Conservation (phyloP, 495 filamentous ascomycete genomes). For the Aspergillus sclerotioniger region DNA sequence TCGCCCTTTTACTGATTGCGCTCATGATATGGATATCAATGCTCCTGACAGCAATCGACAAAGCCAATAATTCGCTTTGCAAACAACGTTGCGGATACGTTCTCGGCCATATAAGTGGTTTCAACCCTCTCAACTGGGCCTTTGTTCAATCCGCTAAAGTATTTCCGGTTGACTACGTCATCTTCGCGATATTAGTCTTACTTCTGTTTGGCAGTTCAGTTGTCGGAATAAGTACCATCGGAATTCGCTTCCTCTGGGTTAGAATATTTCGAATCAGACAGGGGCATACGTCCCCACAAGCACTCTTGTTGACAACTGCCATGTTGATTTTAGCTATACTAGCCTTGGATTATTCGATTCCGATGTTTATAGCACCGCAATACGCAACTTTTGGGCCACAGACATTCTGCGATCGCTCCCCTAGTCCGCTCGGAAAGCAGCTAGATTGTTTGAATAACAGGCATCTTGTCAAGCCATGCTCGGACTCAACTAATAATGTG, state of each 20-base stretch:
- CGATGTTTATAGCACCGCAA: conserved; percentile 89
- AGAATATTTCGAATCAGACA: conserved; percentile 84
- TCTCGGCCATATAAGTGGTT: conserved; percentile 84
- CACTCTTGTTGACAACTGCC: conserved; percentile 84
- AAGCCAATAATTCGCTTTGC: conserved; percentile 91
- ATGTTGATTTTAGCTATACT: conserved; percentile 85
- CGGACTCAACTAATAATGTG: conserved; percentile 62
- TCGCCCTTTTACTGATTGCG: conserved; percentile 68
- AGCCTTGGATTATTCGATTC: conserved; percentile 85
- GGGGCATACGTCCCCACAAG: conserved; percentile 87
- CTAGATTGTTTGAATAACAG: conserved; percentile 77
- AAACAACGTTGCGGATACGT: conserved; percentile 90
- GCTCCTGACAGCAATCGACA: conserved; percentile 94
- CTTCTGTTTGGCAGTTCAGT: conserved; percentile 85
- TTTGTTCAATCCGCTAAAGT: conserved; percentile 77
- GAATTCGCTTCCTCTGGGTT: conserved; percentile 95
- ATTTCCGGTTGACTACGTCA: conserved; percentile 89
- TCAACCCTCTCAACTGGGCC: conserved; percentile 92
- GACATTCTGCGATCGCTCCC: conserved; percentile 76
- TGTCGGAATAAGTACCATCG: conserved; percentile 78
- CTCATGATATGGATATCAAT: conserved; percentile 83
- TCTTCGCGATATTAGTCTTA: conserved; percentile 79
- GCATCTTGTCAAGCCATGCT: conserved; percentile 75
- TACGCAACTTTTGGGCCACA: conserved; percentile 94
- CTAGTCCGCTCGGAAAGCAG: conserved; percentile 53